Evolutionary conservation across 108 stramenopile genomes (phyloP).

Genomic region (Cyclotella kingstonii): DNA sequence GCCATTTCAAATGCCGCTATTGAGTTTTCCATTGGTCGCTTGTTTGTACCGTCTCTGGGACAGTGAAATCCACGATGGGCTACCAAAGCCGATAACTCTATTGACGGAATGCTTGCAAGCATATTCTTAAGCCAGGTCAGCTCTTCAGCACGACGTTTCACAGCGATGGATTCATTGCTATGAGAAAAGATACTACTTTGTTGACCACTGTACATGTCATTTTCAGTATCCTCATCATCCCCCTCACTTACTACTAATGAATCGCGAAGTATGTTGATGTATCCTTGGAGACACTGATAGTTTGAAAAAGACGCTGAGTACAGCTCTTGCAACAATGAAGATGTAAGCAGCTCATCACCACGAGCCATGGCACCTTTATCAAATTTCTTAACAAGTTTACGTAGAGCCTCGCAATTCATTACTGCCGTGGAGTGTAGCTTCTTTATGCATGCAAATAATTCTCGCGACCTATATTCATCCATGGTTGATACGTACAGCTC

Average conservation of each 20-base stretch:
- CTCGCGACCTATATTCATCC: constrained; percentile 36
- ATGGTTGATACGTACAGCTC: constrained; percentile 26
- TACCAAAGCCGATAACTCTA: constrained; percentile 40
- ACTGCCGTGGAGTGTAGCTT: constrained; percentile 48
- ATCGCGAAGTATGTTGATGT: constrained; percentile 53
- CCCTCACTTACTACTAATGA: constrained; percentile 35
- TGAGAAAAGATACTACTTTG: constrained; percentile 14
- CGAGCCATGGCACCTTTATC: constrained; percentile 53
- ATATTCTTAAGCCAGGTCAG: constrained; percentile 37
- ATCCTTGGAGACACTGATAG: constrained; percentile 43
- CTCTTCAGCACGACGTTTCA: constrained; percentile 39
- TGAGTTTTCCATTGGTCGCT: constrained; percentile 72
- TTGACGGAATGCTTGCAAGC: constrained; percentile 23
- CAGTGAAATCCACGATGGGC: constrained; percentile 79
- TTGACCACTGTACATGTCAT: constrained; percentile 14
- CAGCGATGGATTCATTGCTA: constrained; percentile 20
- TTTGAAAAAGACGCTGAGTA: constrained; percentile 55
- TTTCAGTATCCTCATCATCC: constrained; percentile 30
- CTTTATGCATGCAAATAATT: constrained; percentile 39
- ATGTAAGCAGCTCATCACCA: constrained; percentile 44
- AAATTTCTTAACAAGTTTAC: constrained; percentile 76
- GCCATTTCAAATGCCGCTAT: constrained; percentile 69
- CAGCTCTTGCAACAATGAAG: constrained; percentile 52
- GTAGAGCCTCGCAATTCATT: constrained; percentile 63
- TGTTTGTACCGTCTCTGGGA: constrained; percentile 51